Conservation (phyloP, 352 stramenopile genomes). For the Bremia lactucae region DNA sequence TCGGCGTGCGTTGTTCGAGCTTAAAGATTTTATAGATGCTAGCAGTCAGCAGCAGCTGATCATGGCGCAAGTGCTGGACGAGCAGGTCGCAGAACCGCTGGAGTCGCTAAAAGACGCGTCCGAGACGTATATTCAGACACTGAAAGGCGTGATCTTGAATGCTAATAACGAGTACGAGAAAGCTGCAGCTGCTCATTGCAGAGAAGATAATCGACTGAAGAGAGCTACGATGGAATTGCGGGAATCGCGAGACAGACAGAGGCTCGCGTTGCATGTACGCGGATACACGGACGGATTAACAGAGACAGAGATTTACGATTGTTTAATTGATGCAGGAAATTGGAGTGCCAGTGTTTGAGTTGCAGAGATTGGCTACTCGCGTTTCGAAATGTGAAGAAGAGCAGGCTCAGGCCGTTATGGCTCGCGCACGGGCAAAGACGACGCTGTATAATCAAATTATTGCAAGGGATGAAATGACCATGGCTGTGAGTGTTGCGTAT, state of each 20-base stretch:
- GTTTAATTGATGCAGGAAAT: conserved; percentile 32
- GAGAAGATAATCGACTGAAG: conserved; percentile 27
- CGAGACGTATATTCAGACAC: conserved; percentile 67
- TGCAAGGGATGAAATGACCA: conserved; percentile 81
- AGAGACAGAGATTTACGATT: background rate
- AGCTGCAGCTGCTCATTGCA: conserved; percentile 27
- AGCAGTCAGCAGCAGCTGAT: conserved; percentile 57
- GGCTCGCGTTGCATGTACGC: conserved; percentile 51
- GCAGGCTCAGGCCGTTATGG: conserved; percentile 41
- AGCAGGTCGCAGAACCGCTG: conserved; percentile 70
- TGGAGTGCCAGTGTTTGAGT: conserved; percentile 71
- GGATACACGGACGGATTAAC: background rate
- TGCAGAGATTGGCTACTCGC: conserved; percentile 54
- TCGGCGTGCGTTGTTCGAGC: conserved; percentile 43
- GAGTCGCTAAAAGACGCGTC: conserved; percentile 67
- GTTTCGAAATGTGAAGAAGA: conserved; percentile 57
- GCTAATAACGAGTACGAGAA: conserved; percentile 62
- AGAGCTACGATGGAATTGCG: conserved; percentile 32
- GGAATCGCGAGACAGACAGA: conserved; percentile 51
- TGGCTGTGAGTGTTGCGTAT: conserved; percentile 81
- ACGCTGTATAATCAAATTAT: conserved; percentile 76
- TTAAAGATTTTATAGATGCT: conserved; percentile 51
- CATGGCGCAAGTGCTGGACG: conserved; percentile 67
- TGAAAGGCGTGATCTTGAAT: conserved; percentile 65
- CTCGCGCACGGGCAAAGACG: conserved; percentile 54